A percentile compares a stretch with the other conserved stretches of the same genome.
These are phyloP conservation scores for Solanum tarapatanum DNA, from an alignment of 257 asterid genomes.

Conservation along the genomic window DNA sequence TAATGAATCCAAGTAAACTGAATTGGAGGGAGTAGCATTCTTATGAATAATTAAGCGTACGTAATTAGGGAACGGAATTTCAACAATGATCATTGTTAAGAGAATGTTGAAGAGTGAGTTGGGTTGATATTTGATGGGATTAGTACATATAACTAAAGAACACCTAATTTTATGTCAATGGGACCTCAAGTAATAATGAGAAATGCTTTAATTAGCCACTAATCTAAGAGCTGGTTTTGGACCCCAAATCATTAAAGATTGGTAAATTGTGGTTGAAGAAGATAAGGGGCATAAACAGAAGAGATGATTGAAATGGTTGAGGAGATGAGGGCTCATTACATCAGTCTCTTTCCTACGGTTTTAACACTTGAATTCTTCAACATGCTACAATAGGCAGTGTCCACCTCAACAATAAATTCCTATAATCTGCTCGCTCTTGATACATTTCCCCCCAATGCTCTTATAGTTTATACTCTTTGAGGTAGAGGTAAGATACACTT, in stretches of 20 bases:
- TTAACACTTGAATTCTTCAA: background rate
- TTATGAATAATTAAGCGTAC: background rate
- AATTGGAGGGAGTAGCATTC: background rate
- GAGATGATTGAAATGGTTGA: background rate
- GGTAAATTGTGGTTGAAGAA: conserved; percentile 1
- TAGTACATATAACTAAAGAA: background rate
- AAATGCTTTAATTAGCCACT: background rate
- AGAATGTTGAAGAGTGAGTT: background rate
- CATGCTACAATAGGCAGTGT: background rate
- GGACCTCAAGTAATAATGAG: background rate
- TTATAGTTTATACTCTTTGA: background rate
- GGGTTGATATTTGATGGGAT: background rate
- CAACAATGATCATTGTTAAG: background rate
- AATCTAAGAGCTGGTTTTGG: background rate
- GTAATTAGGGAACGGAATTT: background rate
- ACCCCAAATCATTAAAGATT: conserved; percentile 5
- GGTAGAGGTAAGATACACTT: background rate
- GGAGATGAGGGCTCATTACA: background rate
- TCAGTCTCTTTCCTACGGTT: conserved; percentile 3
- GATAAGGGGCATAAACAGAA: conserved; percentile 2
- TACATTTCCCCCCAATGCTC: background rate
- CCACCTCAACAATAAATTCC: background rate
- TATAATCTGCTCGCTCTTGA: background rate
- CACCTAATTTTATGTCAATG: background rate
- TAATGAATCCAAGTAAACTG: background rate